Conservation (phyloP, 352 stramenopile species). For the Chrysophaeum taylorii region DNA sequence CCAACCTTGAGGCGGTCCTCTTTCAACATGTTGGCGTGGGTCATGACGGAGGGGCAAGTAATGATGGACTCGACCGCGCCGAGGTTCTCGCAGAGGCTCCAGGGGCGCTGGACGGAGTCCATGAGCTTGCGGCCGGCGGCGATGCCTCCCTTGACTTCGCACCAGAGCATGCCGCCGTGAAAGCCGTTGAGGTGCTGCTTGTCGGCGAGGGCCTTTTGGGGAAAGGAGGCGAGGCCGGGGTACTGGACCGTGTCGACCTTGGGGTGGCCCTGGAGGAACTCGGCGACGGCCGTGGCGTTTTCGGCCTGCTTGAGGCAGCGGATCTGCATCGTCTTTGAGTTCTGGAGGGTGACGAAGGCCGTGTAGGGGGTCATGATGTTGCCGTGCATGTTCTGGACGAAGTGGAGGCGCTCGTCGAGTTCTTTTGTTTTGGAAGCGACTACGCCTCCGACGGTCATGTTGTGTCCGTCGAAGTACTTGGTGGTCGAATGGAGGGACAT, state of each 20-base stretch:
- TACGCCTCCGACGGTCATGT: slow-evolving; percentile 78
- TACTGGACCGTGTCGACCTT: slow-evolving; percentile 79
- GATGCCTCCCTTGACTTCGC: slow-evolving; percentile 76
- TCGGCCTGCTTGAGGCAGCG: slow-evolving; percentile 75
- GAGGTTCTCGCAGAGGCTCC: slow-evolving; percentile 75
- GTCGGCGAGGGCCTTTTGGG: slow-evolving; percentile 78
- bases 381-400: slow-evolving; percentile 77
- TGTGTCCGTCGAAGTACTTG: slow-evolving; percentile 92
- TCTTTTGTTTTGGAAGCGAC: slow-evolving; percentile 61
- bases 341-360: slow-evolving; percentile 76
- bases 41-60: slow-evolving; percentile 82
- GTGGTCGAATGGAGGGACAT: slow-evolving; percentile 83
- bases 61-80: slow-evolving; percentile 77
- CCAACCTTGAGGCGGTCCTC: slow-evolving; percentile 70
- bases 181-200: slow-evolving; percentile 41
- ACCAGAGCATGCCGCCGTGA: slow-evolving; percentile 62
- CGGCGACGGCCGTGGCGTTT: slow-evolving; percentile 75
- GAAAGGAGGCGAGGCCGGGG: slow-evolving; percentile 73
- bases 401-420: slow-evolving; percentile 49
- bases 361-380: slow-evolving; percentile 77
- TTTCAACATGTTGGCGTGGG: slow-evolving; percentile 73
- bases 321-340: slow-evolving; percentile 83
- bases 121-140: slow-evolving; percentile 74
- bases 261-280: slow-evolving; percentile 76
- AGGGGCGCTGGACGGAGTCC: slow-evolving; percentile 74